Evolutionary conservation across 106 monocot genomes (phyloP), one percentile per base, ranked within the genome.

Genomic region (Triglochin maritima): DNA sequence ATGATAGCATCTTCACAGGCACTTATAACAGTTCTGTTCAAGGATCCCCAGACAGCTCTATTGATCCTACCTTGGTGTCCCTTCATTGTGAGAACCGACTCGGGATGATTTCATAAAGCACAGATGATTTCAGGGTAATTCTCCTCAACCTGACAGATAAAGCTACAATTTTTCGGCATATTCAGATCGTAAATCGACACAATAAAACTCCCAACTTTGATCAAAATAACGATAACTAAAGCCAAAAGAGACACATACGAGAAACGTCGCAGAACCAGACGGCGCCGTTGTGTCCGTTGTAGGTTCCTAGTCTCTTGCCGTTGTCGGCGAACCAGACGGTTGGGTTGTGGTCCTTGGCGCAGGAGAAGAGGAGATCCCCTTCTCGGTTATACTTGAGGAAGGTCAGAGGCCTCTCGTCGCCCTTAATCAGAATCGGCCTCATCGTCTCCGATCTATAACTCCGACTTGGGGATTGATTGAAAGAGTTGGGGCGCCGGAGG

Each of bases 351-450:
- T 95, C 94, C 78, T 95, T 95, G 66, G 94, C 90, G 77, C 94
- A 95, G 14, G 94, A 95, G 85, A 95, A 95, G 66, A 95, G 81
- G 42, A 95, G 85, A 67, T 95, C 94, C 1, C 94, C 90, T 56
- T 95, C 94, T 47, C 94, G 41, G 72, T 85, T 95, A 87, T 95
- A 95, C 77, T 79, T 85, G 50, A 95, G 80, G 54, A 95, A 95
- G 41, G 94, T 95, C 29, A 95, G 65, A 3, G 94, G 94, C 75
- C 94, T 79, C 76, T 95, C 94, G 53, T 95, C 87, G 54, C 94
- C 94, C 75, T 95, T 95, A 87, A 95, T 90, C 87, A 95, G 47
- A 9, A 95, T 95, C 66, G 94, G 94, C 90, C 94, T 90, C 94
- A 95, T 95, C 64, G 66, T 63, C 12, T 13, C 68, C 50, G 52